These are phyloP conservation scores for Heteromeles arbutifolia DNA, from an alignment of 306 rosid species.

Conservation along the genomic window DNA sequence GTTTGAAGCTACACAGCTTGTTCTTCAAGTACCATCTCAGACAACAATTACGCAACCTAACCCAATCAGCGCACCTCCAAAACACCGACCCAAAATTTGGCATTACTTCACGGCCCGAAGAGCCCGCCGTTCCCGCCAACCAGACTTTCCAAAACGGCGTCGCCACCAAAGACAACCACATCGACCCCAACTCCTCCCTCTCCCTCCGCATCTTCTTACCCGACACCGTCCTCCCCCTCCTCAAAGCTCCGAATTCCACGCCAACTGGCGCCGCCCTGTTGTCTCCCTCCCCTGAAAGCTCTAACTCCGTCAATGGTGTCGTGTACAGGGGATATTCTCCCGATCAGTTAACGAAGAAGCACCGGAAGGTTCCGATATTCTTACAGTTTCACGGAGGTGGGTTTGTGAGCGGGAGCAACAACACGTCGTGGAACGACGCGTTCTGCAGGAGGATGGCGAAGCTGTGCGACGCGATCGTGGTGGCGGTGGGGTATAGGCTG, in stretches of 20 bases:
- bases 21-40: conserved; percentile 77
- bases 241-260: conserved; percentile 14
- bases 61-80: not conserved
- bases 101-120: conserved; percentile 63
- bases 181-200: conserved; percentile 65
- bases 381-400: conserved; percentile 95
- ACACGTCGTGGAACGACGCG: conserved; percentile 54
- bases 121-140: conserved; percentile 48
- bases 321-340: conserved; percentile 58
- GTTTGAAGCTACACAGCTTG: conserved; percentile 77
- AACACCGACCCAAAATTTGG: conserved; percentile 45
- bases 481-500: conserved; percentile 77
- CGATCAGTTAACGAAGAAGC: conserved; percentile 17
- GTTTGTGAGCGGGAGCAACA: conserved; percentile 76
- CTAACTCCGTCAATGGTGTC: conserved; percentile 7
- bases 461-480: conserved; percentile 61
- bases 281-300: conserved; percentile 9
- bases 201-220: conserved; percentile 83
- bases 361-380: conserved; percentile 58
- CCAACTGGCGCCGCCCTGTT: not conserved
- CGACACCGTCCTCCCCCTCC: conserved; percentile 50
- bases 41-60: conserved; percentile 55
- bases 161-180: conserved; percentile 85
- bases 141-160: conserved; percentile 78
- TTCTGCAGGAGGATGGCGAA: conserved; percentile 72